phyloP scores from a whole-genome alignment of 2,329 filamentous ascomycete genomes.

The Dichotomopilus funicola region DNA sequence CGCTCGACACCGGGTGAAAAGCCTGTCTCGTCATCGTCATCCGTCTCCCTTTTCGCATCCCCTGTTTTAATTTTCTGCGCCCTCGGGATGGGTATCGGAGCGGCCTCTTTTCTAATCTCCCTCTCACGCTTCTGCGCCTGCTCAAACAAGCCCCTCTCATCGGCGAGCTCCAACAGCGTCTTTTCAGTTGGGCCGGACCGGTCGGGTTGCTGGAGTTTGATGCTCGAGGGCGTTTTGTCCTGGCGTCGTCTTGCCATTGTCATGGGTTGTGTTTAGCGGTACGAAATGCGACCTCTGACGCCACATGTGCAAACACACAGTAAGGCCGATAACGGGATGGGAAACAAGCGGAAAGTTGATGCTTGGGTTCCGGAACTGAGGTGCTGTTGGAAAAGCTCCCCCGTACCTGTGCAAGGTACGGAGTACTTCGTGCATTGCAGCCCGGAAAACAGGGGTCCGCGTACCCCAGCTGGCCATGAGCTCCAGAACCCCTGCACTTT shows the following conservation, averaged over 20 bases:
- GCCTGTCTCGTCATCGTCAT: slow-evolving; percentile 26
- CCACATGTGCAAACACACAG: too few species aligned
- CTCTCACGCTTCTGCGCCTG: slow-evolving; percentile 39
- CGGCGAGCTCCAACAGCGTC: slow-evolving; percentile 68
- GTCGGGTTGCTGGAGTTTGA: slow-evolving; percentile 64
- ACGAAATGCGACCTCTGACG: too few species aligned
- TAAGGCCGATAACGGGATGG: background rate
- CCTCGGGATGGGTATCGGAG: background rate
- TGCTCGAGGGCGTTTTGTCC: slow-evolving; percentile 41
- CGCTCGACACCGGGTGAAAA: slow-evolving; percentile 44
- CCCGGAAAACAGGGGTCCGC: too few species aligned
- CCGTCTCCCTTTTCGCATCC: slow-evolving; percentile 22
- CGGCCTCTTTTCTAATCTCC: slow-evolving; percentile 26
- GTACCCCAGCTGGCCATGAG: too few species aligned
- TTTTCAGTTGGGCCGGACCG: slow-evolving; percentile 54
- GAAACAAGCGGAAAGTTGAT: background rate
- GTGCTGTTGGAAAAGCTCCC: too few species aligned
- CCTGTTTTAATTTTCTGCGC: background rate
- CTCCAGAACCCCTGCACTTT: too few species aligned
- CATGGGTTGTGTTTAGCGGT: background rate
- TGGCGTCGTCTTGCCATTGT: slow-evolving; percentile 46
- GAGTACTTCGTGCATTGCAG: too few species aligned
- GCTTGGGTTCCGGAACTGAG: too few species aligned
- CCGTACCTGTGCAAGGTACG: too few species aligned
- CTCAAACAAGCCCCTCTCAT: slow-evolving; percentile 54